phyloP scores from a whole-genome alignment of 495 filamentous ascomycete genomes.

The Pseudoneurospora amorphoporcata region DNA sequence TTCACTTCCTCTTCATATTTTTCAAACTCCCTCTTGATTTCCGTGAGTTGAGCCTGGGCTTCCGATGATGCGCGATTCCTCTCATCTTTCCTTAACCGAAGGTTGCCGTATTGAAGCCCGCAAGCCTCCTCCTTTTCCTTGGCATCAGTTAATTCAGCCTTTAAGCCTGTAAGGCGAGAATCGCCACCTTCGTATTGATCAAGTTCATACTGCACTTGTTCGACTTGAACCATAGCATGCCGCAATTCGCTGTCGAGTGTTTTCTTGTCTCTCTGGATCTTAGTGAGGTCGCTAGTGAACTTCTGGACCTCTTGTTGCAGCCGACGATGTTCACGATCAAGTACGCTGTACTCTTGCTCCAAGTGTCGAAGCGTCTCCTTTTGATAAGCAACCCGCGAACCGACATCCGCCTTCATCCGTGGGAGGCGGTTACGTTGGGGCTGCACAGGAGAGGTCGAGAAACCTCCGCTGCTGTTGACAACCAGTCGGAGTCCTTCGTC shows the following conservation, averaged over 20 bases:
- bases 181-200: slow-evolving; percentile 37
- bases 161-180: slow-evolving; percentile 24
- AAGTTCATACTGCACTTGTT: slow-evolving; percentile 22
- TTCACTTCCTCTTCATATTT: background rate
- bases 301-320: slow-evolving; percentile 47
- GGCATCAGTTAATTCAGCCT: slow-evolving; percentile 22
- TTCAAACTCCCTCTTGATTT: slow-evolving; percentile 6
- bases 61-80: slow-evolving; percentile 26
- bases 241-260: slow-evolving; percentile 16
- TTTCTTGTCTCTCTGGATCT: slow-evolving; percentile 32
- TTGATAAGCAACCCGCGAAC: slow-evolving; percentile 50
- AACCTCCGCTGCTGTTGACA: slow-evolving; percentile 35
- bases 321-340: slow-evolving; percentile 30
- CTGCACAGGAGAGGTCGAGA: slow-evolving; percentile 23
- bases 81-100: slow-evolving; percentile 24
- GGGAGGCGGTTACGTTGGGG: slow-evolving; percentile 28
- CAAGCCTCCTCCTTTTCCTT: slow-evolving; percentile 24
- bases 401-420: slow-evolving; percentile 73
- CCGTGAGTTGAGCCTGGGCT: slow-evolving; percentile 14
- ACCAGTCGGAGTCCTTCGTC: slow-evolving; percentile 56
- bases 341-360: slow-evolving; percentile 28
- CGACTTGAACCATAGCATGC: slow-evolving; percentile 14
- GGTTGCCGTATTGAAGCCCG: slow-evolving; percentile 31
- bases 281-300: slow-evolving; percentile 46
- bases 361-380: slow-evolving; percentile 33